Base-by-base conservation (phyloP, 2,329 filamentous ascomycete genomes). In the Xylariaceae sp. region DNA sequence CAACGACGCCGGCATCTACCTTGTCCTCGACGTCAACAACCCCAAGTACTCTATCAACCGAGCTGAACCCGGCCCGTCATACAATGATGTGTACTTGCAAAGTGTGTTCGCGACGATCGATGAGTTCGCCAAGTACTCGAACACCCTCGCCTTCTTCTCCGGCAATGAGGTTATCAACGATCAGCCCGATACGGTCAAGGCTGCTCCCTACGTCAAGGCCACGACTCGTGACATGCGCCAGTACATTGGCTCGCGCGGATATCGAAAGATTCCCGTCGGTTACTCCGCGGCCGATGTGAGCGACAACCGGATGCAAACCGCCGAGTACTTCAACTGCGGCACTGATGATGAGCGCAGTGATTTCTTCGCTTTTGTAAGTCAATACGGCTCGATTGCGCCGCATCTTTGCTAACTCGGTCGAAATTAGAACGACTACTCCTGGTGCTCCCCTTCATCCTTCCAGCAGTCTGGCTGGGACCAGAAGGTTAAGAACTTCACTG, bases 311-410 rank as follows among this genome's bases (percentile, higher is more conserved):
- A 85, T 88, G 77, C 85, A 96, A 78, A 91, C 91, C 73, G 92
- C 92, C 52, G 72, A 87, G 56, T 97, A 95, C 82, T 91, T 97
- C 86, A 96, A 96, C 83, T 97, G 92, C 72, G 92, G 92, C 62
- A 79, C 84, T 57, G 89, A 93, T 53, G 88, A 92, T 65, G 85
- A 88, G 77, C 88, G 92, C 67, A 90, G 87, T 68, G 92, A 96
- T 76, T 93, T 93, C 78, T 93, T 92, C 70, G 89, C 88, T 62
- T 92, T 92, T 77, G 73, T 75, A 66, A 67, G 73, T 71, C 50
- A 23, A 18, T 35, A 7, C n/a, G 15, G 30, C 4, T 6, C n/a
- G 10, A 8, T 10, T 11, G 11, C 17, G 57, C 7, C n/a, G 5
- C 17, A n/a, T 51, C 5, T 66, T 68, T 58, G 69, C 61, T 35